Conservation (phyloP, 176 grass and related monocot species). For the Alloteropsis semialata region DNA sequence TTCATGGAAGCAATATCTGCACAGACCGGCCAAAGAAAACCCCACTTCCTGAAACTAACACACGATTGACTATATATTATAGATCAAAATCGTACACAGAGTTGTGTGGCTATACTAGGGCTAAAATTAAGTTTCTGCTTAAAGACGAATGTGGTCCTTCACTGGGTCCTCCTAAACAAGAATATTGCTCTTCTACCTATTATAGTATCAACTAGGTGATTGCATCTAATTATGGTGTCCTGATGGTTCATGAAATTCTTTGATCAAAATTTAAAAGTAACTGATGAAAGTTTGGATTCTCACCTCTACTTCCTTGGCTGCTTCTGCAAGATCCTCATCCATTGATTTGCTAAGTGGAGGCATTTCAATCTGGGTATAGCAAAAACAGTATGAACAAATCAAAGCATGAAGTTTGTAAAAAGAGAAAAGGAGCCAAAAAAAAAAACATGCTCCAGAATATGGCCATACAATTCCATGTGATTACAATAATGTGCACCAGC, state of each 20-base stretch:
- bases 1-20: not conserved
- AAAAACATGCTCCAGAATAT: not conserved
- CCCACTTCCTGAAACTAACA: not conserved
- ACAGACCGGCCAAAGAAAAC: not conserved
- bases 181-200: not conserved
- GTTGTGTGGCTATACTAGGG: not conserved
- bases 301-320: conserved; percentile 77
- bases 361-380: conserved; percentile 57
- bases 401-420: not conserved
- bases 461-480: not conserved
- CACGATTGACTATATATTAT: not conserved
- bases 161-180: not conserved
- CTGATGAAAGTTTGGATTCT: conserved; percentile 10
- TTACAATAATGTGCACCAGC: not conserved
- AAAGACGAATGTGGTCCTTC: not conserved
- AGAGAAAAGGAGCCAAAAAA: not conserved
- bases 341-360: conserved; percentile 73
- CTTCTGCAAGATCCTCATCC: conserved; percentile 91
- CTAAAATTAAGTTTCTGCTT: not conserved
- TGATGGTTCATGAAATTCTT: not conserved
- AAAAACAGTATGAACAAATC: conserved; percentile 3
- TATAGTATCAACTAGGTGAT: not conserved
- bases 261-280: not conserved
- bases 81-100: not conserved
- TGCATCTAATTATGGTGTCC: not conserved